These are phyloP conservation scores for Hymenoscyphus occultus DNA, from an alignment of 2,329 filamentous ascomycete species.

Conservation along the genomic window DNA sequence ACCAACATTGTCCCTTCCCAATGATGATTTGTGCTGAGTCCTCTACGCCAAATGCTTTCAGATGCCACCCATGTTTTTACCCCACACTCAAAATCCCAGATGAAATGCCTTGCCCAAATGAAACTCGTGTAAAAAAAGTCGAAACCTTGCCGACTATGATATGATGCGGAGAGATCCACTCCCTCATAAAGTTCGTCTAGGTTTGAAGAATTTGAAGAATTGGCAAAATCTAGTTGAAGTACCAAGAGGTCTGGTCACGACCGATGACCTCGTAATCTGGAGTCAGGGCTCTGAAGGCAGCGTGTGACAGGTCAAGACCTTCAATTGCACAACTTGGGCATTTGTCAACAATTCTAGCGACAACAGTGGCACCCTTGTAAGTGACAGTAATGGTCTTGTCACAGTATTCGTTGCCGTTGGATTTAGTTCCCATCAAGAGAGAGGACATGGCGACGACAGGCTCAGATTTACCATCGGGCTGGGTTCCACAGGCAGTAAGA, in stretches of 20 bases:
- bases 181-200: constrained; percentile 24
- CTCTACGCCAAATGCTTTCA: constrained; percentile 1
- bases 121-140: constrained; percentile 29
- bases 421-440: constrained; percentile 52
- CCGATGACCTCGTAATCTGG: constrained; percentile 41
- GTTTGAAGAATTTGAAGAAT: neutral
- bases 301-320: constrained; percentile 60
- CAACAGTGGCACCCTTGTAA: constrained; percentile 59
- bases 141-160: constrained; percentile 26
- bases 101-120: constrained; percentile 22
- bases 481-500: constrained; percentile 8
- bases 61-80: neutral
- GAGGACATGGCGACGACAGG: constrained; percentile 68
- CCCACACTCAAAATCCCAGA: constrained; percentile 18
- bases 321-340: constrained; percentile 63
- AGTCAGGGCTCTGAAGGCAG: constrained; percentile 53
- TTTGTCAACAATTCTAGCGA: constrained; percentile 67
- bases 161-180: constrained; percentile 33
- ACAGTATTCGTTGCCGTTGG: constrained; percentile 70
- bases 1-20: neutral
- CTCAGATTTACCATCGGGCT: constrained; percentile 35
- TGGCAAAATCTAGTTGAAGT: constrained; percentile 39
- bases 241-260: constrained; percentile 45
- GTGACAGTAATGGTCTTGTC: constrained; percentile 66
- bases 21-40: neutral